These are phyloP conservation scores for Thyridium curvatum DNA, from an alignment of 2,329 filamentous ascomycete species.

Conservation along the genomic window DNA sequence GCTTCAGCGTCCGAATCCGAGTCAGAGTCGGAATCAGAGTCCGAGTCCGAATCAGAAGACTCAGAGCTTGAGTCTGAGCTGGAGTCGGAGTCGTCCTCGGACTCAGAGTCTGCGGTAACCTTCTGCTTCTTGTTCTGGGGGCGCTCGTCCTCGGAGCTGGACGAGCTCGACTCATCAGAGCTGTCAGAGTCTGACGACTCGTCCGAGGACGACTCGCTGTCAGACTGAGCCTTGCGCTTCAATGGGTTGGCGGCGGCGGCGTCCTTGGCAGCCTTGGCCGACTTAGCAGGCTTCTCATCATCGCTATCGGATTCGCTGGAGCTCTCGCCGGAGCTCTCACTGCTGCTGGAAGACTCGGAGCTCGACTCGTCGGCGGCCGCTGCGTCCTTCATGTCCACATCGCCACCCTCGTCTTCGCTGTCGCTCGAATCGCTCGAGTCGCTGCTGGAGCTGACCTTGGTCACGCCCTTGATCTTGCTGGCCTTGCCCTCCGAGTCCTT, in stretches of 20 bases:
- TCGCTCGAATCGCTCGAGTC: slow-evolving; percentile 23
- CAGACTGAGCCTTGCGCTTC: slow-evolving; percentile 48
- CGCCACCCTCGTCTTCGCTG: slow-evolving; percentile 20
- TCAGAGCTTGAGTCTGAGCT: slow-evolving; percentile 14
- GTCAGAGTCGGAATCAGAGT: slow-evolving; percentile 24
- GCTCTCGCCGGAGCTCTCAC: slow-evolving; percentile 18
- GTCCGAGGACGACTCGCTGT: slow-evolving; percentile 29
- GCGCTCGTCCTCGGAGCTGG: slow-evolving; percentile 37
- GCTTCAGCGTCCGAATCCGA: slow-evolving; percentile 25
- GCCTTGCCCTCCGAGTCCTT: slow-evolving; percentile 19
- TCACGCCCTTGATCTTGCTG: slow-evolving; percentile 15
- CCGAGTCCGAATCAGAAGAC: slow-evolving; percentile 12
- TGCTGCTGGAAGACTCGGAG: slow-evolving; percentile 23
- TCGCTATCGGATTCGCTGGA: slow-evolving; percentile 22
- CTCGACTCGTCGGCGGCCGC: slow-evolving; percentile 22
- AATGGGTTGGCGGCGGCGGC: slow-evolving; percentile 30
- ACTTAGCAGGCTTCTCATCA: slow-evolving; percentile 15
- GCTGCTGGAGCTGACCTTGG: slow-evolving; percentile 20
- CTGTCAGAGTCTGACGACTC: slow-evolving; percentile 21
- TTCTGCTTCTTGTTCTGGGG: slow-evolving; percentile 48
- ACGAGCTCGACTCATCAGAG: slow-evolving; percentile 23
- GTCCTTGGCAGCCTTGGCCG: slow-evolving; percentile 13
- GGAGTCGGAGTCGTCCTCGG: slow-evolving; percentile 22
- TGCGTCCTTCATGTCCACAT: slow-evolving; percentile 43
- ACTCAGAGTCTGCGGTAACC: slow-evolving; percentile 17